A percentile compares a stretch with the other conserved stretches of the same genome.
Conservation (phyloP, 768 basidiomycete genomes). For the Floccularia luteovirens region DNA sequence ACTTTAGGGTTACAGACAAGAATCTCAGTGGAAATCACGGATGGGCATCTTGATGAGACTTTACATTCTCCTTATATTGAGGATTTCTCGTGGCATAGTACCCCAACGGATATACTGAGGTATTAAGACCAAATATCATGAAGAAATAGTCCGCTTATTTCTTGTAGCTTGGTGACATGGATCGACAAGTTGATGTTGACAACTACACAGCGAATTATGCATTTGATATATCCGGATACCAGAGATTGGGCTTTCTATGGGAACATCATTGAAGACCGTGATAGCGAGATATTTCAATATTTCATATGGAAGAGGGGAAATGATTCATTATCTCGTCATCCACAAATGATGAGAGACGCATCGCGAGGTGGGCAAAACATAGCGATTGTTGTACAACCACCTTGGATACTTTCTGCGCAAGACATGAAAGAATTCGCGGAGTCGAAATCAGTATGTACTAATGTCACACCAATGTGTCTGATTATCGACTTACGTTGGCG, state of each 20-base stretch:
- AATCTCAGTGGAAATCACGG: too few species aligned
- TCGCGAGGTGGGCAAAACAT: slow-evolving; percentile 29
- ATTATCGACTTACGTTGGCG: slow-evolving; percentile 4
- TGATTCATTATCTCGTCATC: slow-evolving; percentile 2
- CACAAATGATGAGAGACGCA: slow-evolving; percentile 13
- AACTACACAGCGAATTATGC: slow-evolving; percentile 39
- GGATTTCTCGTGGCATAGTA: too few species aligned
- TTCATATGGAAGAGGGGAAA: slow-evolving; percentile 31
- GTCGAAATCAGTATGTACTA: slow-evolving; percentile 28
- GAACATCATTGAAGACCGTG: slow-evolving; percentile 21
- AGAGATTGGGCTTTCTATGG: slow-evolving; percentile 32
- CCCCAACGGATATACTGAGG: background rate
- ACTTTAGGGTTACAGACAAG: background rate
- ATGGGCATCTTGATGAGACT: too few species aligned
- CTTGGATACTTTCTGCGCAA: slow-evolving; percentile 47
- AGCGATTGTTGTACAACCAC: slow-evolving; percentile 52
- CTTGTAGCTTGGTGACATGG: slow-evolving; percentile 11
- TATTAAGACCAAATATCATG: slow-evolving; percentile 1
- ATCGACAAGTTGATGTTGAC: slow-evolving; percentile 35
- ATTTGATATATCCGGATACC: slow-evolving; percentile 34
- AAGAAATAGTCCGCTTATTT: slow-evolving; percentile 5
- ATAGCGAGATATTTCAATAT: slow-evolving; percentile 33
- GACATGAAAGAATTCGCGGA: slow-evolving; percentile 47
- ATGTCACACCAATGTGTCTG: background rate
- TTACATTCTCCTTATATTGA: too few species aligned